phyloP scores from a whole-genome alignment of 2,329 filamentous ascomycete genomes.

The Pestalotiopsis sp. region DNA sequence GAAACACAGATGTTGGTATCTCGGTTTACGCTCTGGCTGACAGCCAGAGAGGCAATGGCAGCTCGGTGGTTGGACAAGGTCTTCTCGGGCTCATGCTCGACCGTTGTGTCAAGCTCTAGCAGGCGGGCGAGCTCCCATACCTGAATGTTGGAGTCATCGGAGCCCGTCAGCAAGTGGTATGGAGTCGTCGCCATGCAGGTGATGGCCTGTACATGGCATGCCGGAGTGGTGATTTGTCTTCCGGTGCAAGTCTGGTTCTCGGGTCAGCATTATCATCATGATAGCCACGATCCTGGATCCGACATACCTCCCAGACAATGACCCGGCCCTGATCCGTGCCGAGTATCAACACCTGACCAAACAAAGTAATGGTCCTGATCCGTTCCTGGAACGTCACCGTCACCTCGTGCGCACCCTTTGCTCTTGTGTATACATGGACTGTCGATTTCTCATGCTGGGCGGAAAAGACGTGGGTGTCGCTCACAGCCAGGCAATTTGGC shows the following conservation, averaged over 20 bases:
- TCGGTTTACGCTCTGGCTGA: conserved; percentile 67
- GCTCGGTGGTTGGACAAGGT: conserved; percentile 79
- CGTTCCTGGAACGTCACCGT: conserved; percentile 86
- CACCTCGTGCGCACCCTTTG: conserved; percentile 85
- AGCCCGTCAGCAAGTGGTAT: conserved; percentile 76
- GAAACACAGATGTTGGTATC: conserved; percentile 84
- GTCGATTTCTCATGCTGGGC: conserved; percentile 91
- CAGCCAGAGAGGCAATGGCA: conserved; percentile 66
- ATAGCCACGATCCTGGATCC: background rate
- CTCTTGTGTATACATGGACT: conserved; percentile 86
- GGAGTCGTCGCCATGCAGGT: conserved; percentile 74
- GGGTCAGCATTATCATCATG: conserved; percentile 11
- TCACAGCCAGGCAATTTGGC: conserved; percentile 78
- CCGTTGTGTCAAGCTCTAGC: conserved; percentile 59
- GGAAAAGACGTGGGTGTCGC: conserved; percentile 82
- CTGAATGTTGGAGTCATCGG: conserved; percentile 86
- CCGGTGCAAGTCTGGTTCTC: conserved; percentile 68
- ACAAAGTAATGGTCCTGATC: conserved; percentile 76
- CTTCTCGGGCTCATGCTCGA: conserved; percentile 69
- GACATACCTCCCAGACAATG: conserved; percentile 86
- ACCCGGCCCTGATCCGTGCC: conserved; percentile 86
- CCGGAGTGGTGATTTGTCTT: conserved; percentile 73
- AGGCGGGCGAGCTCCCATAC: conserved; percentile 85
- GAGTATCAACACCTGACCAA: conserved; percentile 72
- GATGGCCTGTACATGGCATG: conserved; percentile 79